A percentile compares a stretch with the other conserved stretches of the same genome.
Evolutionary conservation across 2,329 filamentous ascomycete species (phyloP).

Genomic region (Didymella glomerata): DNA sequence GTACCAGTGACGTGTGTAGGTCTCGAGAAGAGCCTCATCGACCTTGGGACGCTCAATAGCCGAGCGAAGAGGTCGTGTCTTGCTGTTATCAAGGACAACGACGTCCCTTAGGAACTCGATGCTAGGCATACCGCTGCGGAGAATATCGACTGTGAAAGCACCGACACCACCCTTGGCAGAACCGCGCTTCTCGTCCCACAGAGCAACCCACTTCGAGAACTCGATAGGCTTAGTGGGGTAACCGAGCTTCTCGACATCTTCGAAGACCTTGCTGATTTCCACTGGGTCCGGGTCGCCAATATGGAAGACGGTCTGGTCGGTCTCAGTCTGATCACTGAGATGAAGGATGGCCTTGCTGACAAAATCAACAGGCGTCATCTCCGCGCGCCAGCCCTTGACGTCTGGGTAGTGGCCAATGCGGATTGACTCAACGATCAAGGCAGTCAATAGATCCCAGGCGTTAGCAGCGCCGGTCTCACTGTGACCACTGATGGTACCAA

Average conservation of each 20-base stretch:
- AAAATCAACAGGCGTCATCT: conserved; percentile 87
- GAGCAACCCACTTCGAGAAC: conserved; percentile 77
- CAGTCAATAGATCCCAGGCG: conserved; percentile 79
- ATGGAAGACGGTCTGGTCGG: conserved; percentile 73
- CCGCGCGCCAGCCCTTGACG: conserved; percentile 77
- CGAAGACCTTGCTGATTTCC: conserved; percentile 71
- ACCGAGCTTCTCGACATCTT: conserved; percentile 70
- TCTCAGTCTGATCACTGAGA: conserved; percentile 69
- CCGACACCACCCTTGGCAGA: conserved; percentile 71
- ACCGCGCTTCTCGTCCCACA: conserved; percentile 77
- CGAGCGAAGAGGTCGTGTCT: conserved; percentile 68
- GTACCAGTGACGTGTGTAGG: conserved; percentile 81
- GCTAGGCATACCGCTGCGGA: conserved; percentile 81
- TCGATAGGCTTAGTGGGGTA: conserved; percentile 72
- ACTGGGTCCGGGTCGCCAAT: conserved; percentile 77
- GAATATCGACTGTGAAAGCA: conserved; percentile 79
- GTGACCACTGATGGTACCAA: conserved; percentile 81
- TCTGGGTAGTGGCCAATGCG: conserved; percentile 75
- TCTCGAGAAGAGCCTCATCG: conserved; percentile 74
- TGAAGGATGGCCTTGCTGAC: conserved; percentile 78
- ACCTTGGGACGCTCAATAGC: conserved; percentile 72
- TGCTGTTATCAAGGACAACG: conserved; percentile 75
- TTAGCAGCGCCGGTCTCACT: conserved; percentile 78
- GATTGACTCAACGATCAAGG: conserved; percentile 78
- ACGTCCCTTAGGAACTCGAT: conserved; percentile 75